These are phyloP conservation scores for Ensete glaucum DNA, from an alignment of 176 grass and related monocot species.

Conservation along the genomic window DNA sequence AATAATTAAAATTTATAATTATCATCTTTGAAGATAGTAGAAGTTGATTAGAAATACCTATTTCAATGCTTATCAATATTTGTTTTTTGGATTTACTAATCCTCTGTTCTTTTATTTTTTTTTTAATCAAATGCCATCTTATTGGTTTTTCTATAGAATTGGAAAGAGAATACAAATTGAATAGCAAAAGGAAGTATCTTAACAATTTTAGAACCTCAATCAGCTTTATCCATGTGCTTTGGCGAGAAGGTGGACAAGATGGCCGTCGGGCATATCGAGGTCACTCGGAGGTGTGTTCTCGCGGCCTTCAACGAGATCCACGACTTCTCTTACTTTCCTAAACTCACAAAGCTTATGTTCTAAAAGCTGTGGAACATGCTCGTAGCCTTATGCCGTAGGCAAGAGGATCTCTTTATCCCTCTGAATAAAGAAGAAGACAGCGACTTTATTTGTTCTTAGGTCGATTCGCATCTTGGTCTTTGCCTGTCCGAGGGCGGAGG, in stretches of 20 bases:
- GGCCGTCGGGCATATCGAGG: conserved; percentile 29
- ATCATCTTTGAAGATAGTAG: too few species aligned
- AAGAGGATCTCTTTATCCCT: conserved; percentile 29
- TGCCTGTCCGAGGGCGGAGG: conserved; percentile 25
- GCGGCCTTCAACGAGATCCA: conserved; percentile 18
- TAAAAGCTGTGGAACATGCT: conserved; percentile 20
- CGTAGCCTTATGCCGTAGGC: conserved; percentile 10
- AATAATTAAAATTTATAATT: too few species aligned
- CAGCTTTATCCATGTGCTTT: conserved; percentile 71
- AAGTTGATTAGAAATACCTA: too few species aligned
- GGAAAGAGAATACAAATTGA: too few species aligned
- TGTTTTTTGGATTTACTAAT: too few species aligned
- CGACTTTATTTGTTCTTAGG: conserved; percentile 15
- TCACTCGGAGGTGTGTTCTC: neutral
- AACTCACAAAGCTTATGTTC: conserved; percentile 44
- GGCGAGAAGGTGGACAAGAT: conserved; percentile 50
- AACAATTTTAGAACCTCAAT: conserved; percentile 19
- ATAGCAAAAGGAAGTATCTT: too few species aligned
- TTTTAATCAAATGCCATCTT: too few species aligned
- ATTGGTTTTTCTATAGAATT: too few species aligned
- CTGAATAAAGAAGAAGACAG: conserved; percentile 5
- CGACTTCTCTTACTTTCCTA: conserved; percentile 45
- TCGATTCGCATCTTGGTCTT: conserved; percentile 28
- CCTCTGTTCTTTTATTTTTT: too few species aligned
- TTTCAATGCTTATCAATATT: too few species aligned